Conservation (phyloP, 352 stramenopile genomes). For the Pilasporangium apinafurcum region DNA sequence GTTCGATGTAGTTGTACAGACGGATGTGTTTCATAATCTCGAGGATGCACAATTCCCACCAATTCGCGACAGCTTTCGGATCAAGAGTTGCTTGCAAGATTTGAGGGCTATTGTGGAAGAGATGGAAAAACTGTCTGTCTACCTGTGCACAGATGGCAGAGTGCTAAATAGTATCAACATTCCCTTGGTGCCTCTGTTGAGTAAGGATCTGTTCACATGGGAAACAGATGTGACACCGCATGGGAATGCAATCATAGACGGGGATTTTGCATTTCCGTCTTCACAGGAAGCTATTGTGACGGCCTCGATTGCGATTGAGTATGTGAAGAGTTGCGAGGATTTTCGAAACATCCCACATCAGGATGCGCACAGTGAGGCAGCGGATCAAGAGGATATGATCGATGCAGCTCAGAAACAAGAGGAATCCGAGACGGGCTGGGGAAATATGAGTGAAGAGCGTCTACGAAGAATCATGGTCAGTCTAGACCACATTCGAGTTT, state of each 20-base stretch:
- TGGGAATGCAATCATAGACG: conserved; percentile 13
- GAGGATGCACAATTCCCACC: conserved; percentile 43
- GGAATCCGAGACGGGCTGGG: too few relatives aligned
- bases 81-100: conserved; percentile 45
- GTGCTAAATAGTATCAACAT: conserved; percentile 60
- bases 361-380: neutral
- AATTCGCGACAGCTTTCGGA: conserved; percentile 70
- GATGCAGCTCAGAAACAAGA: neutral
- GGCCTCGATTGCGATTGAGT: conserved; percentile 23
- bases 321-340: too few relatives aligned
- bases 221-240: neutral
- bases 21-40: conserved; percentile 67
- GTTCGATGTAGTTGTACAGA: conserved; percentile 80
- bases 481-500: conserved; percentile 27
- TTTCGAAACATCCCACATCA: too few relatives aligned
- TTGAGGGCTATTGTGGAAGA: conserved; percentile 32
- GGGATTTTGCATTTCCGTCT: conserved; percentile 35
- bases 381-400: neutral
- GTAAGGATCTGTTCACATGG: conserved; percentile 8
- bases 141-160: conserved; percentile 61
- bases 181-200: conserved; percentile 24
- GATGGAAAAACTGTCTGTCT: conserved; percentile 36
- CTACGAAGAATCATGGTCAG: too few relatives aligned
- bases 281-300: conserved; percentile 20
- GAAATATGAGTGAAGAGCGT: too few relatives aligned